Evolutionary conservation across 495 filamentous ascomycete species (phyloP).

Genomic region (Penicillium canariense): DNA sequence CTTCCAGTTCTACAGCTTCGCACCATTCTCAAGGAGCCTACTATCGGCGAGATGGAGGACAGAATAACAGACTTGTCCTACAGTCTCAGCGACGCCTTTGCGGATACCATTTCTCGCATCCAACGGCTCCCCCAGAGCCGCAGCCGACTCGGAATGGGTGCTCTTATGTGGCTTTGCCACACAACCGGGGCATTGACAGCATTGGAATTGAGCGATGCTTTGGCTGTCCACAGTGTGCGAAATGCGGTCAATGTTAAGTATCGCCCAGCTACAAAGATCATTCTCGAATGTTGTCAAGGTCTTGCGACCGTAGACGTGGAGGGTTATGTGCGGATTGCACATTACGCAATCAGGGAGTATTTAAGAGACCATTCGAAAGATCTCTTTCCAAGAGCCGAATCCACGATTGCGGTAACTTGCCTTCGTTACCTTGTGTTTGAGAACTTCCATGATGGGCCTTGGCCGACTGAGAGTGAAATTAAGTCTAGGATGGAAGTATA

Average conservation of each 20-base stretch:
- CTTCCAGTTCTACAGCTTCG: background rate
- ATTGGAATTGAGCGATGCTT: background rate
- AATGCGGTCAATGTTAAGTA: background rate
- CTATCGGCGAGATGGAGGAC: background rate
- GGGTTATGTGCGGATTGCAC: background rate
- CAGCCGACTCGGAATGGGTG: background rate
- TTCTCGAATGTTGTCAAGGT: background rate
- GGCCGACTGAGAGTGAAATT: background rate
- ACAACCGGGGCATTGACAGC: background rate
- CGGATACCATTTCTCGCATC: background rate
- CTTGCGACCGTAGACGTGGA: background rate
- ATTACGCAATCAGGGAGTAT: background rate
- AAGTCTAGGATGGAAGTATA: background rate
- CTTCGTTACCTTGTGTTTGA: background rate
- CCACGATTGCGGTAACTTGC: background rate
- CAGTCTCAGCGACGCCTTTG: background rate
- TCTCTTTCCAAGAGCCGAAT: background rate
- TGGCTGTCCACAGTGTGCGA: background rate
- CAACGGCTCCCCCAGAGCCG: background rate
- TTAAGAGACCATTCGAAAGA: background rate
- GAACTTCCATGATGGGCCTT: background rate
- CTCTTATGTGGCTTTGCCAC: background rate
- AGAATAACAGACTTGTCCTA: background rate
- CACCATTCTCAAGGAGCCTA: background rate
- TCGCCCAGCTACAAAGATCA: background rate